Base-by-base conservation (phyloP, 352 stramenopile species). In the Globisporangium radiosum region DNA sequence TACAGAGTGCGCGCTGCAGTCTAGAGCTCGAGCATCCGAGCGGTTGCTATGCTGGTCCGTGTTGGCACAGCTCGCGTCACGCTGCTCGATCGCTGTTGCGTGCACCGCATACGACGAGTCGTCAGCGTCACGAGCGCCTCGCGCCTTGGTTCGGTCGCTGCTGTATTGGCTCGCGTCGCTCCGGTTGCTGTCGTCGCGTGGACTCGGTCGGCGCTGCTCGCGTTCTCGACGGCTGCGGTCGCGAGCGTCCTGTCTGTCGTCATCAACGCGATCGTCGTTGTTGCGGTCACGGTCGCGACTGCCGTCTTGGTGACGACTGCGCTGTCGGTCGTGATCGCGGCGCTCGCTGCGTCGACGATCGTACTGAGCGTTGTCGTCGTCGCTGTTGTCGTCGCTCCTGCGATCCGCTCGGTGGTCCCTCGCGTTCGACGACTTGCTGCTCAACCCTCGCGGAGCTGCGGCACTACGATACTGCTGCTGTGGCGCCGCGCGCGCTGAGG, bases 311-410 rank as follows among this genome's bases (percentile, higher is more conserved):
- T 54, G 42, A 44, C 37, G 37, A 19, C 45, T 33, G 25, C 25
- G 36, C 17, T n/a, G 37, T 9, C 65, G 56, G 17, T 63, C 52
- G 33, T 64, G 54, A 40, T 52, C 49, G 48, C 56, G 38, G 25
- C 42, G 40, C 15, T 48, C 52, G 15, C 42, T 47, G 37, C 39
- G 19, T 59, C 59, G 52, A 13, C 63, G 51, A 33, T 56, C 56
- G 17, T 69, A 62, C 8, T 60, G 55, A 25, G 66, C 66, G 14
- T 63, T 62, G 15, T 72, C 67, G 8, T 59, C 60, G 19, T 62
- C 63, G 39, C 56, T 48, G 39, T 62, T 39, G 13, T 42, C 15
- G 36, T 39, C 42, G 7, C n/a, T 15, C 19, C 59, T 8, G 7
- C 57, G 53, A 15, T 59, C 54, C 7, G 78, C 65, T 25, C 59